phyloP scores from a whole-genome alignment of 2,329 filamentous ascomycete genomes.

The Beauveria asiatica region DNA sequence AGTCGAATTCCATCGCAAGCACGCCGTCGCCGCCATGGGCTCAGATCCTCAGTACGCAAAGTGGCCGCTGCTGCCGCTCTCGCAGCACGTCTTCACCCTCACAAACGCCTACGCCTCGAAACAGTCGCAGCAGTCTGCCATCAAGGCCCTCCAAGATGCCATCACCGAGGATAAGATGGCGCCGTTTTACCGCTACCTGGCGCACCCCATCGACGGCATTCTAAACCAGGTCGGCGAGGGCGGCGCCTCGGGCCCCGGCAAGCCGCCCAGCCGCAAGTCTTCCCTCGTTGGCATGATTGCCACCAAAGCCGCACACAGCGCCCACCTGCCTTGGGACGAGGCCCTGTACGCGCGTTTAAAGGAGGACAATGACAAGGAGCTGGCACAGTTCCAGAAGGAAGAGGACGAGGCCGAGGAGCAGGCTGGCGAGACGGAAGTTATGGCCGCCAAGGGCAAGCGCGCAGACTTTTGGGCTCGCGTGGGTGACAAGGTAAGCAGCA shows the following conservation, averaged over 20 bases:
- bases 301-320: conserved; percentile 54
- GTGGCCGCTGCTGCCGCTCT: conserved; percentile 72
- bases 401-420: conserved; percentile 93
- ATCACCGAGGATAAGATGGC: conserved; percentile 82
- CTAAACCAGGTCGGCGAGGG: conserved; percentile 68
- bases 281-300: conserved; percentile 69
- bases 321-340: conserved; percentile 85
- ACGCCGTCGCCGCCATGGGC: conserved; percentile 50
- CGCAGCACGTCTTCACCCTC: conserved; percentile 80
- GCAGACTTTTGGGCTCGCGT: conserved; percentile 95
- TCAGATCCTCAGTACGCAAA: conserved; percentile 80
- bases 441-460: conserved; percentile 85
- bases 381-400: conserved; percentile 71
- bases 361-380: conserved; percentile 68
- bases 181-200: conserved; percentile 75
- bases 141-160: conserved; percentile 71
- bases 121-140: conserved; percentile 57
- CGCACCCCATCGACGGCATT: conserved; percentile 73
- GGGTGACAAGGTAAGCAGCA: conserved; percentile 74
- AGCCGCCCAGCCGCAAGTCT: conserved; percentile 57
- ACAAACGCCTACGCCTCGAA: conserved; percentile 68
- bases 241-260: conserved; percentile 39
- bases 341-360: conserved; percentile 69
- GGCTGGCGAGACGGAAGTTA: conserved; percentile 90
- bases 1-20: not conserved